Base-by-base conservation (phyloP, 2,329 filamentous ascomycete genomes). In the Diaporthe citri region DNA sequence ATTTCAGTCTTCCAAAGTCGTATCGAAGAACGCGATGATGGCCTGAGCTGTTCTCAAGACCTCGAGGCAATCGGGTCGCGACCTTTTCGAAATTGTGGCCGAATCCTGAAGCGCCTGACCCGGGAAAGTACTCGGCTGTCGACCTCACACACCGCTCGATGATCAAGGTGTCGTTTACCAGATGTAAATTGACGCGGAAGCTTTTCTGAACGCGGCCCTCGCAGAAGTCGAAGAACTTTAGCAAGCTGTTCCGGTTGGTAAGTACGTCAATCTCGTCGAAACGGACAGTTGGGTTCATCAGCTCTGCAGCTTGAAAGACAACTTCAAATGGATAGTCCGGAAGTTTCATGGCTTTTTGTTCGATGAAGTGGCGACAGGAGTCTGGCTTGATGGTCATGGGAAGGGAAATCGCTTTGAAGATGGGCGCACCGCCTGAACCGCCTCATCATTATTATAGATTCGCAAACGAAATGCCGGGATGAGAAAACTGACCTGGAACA, bases 251-350 rank as follows among this genome's bases (percentile, higher is more conserved):
- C 6, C 80, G 79, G 56, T 81, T 81, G 28, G 77, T 66, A 4
- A 84, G 73, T 2, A 83, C 52, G 48, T 83, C 81, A 31, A 82
- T 62, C 1, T 80, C 64, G 64, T 78, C 72, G 36, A 83, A 82
- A 22, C 71, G 76, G 62, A 75, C 74, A 0, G 28, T 36, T 0
- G 79, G 78, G 7, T 76, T 78, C 78, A 80, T 81, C 13, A 70
- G 28, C 5, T 72, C 75, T 6, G 77, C 74, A 43, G 81, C 81
- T 17, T 76, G 71, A 51, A 83, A 81, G 0, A 81, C 52, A 1
- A 78, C 75, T 39, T 81, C 77, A 69, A 82, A 83, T 2, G 79
- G 78, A 43, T 78, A 79, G 10, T 75, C 17, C 0, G 79, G 72
- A 3, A 64, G 13, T 8, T 36, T 25, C 1, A 22, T 17, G 10